Percentiles rank a stretch among this genome's conserved stretches.
These are phyloP conservation scores for Cenchrus americanus DNA, from an alignment of 176 grass and related monocot genomes.

Conservation along the genomic window DNA sequence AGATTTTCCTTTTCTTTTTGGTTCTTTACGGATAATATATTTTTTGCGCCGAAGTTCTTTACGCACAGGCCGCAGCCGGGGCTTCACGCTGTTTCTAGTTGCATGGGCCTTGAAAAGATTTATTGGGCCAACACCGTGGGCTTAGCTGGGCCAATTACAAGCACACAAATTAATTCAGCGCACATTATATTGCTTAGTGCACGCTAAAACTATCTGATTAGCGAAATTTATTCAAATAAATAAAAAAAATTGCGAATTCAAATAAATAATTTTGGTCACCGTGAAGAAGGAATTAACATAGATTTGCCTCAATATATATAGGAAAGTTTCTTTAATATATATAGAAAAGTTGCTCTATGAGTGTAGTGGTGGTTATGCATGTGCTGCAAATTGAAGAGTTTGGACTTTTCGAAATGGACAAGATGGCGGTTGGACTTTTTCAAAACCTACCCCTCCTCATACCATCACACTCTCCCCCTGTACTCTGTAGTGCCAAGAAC, in stretches of 20 bases:
- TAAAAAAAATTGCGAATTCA: too few species aligned
- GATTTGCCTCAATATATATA: not conserved
- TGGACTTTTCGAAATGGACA: constrained; percentile 32
- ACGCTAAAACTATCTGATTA: not conserved
- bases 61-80: too few species aligned
- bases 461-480: not conserved
- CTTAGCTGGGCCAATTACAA: not conserved
- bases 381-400: constrained; percentile 39
- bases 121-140: too few species aligned
- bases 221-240: too few species aligned
- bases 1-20: too few species aligned
- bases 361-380: constrained; percentile 34
- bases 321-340: not conserved
- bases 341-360: not conserved
- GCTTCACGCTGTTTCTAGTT: not conserved
- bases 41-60: too few species aligned
- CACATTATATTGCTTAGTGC: too few species aligned
- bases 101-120: not conserved
- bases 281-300: not conserved
- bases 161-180: too few species aligned
- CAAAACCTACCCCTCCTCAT: not conserved
- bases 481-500: not conserved
- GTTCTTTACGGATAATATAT: too few species aligned
- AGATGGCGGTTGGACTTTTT: constrained; percentile 22
- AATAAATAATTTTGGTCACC: not conserved